A percentile compares a stretch with the other conserved stretches of the same genome.
phyloP scores from a whole-genome alignment of 768 basidiomycete species.

The Gyrodon lividus region DNA sequence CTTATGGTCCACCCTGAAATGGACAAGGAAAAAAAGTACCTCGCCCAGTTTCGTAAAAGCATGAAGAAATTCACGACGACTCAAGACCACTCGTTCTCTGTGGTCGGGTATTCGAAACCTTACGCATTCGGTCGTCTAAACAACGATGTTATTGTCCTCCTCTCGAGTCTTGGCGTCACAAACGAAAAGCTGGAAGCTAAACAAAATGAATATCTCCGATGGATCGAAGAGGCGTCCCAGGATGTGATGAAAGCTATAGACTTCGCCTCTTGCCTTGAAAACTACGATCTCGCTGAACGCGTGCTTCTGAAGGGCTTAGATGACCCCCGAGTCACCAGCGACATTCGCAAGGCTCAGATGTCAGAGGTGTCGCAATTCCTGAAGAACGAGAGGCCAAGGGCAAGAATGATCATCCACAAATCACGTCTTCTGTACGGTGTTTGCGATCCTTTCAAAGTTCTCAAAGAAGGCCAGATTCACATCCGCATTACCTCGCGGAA shows the following conservation, averaged over 20 bases:
- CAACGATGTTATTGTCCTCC: conserved; percentile 66
- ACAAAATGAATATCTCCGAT: conserved; percentile 56
- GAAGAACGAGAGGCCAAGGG: conserved; percentile 53
- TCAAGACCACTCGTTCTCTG: conserved; percentile 58
- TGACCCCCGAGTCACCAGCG: conserved; percentile 36
- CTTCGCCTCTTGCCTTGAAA: conserved; percentile 50
- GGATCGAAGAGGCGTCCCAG: conserved; percentile 51
- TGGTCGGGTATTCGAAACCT: conserved; percentile 62
- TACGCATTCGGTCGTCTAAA: conserved; percentile 67
- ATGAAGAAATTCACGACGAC: conserved; percentile 69
- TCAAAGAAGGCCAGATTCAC: conserved; percentile 64
- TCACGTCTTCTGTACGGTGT: conserved; percentile 65
- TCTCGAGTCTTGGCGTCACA: conserved; percentile 61
- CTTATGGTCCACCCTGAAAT: conserved; percentile 65
- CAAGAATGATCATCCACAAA: conserved; percentile 60
- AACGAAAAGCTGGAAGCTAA: conserved; percentile 53
- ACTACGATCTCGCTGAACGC: conserved; percentile 49
- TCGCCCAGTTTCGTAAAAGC: conserved; percentile 61
- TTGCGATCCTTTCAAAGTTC: conserved; percentile 62
- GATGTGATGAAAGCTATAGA: conserved; percentile 53
- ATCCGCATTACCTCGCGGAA: conserved; percentile 55
- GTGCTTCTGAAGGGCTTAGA: conserved; percentile 58
- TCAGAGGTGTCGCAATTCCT: conserved; percentile 50
- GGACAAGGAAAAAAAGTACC: conserved; percentile 43
- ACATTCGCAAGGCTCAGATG: conserved; percentile 45